These are phyloP conservation scores for Rhizophagus prolifer DNA, from an alignment of 192 early-diverging fungal genomes.

Conservation along the genomic window DNA sequence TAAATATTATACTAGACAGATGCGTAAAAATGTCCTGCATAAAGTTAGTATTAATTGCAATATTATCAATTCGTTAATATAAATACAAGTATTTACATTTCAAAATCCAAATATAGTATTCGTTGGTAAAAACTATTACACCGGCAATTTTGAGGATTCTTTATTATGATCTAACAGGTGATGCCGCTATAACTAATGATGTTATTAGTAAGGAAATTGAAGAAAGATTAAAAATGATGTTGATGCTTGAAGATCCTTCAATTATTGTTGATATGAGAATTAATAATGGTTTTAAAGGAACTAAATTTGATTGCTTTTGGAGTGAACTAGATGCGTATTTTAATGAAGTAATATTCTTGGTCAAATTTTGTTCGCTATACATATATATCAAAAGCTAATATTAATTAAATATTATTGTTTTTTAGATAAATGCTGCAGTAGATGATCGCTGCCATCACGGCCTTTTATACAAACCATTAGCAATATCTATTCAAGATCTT, in stretches of 20 bases:
- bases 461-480: neutral
- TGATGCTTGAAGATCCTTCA: neutral
- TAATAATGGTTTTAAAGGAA: neutral
- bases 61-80: neutral
- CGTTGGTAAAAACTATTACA: neutral
- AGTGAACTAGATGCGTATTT: neutral
- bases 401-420: neutral
- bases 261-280: neutral
- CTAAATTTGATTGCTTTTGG: conserved; percentile 3
- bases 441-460: neutral
- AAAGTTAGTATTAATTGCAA: neutral
- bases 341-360: neutral
- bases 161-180: neutral
- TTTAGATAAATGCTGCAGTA: neutral
- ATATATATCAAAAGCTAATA: neutral
- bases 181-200: neutral
- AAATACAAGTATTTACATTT: neutral
- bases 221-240: neutral
- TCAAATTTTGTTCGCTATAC: neutral
- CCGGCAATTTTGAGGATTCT: neutral
- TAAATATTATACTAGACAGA: neutral
- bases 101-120: neutral
- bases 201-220: neutral
- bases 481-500: neutral
- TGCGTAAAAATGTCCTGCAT: neutral